phyloP scores from a whole-genome alignment of 163 green algal species.

The Scenedesmus sp. region DNA sequence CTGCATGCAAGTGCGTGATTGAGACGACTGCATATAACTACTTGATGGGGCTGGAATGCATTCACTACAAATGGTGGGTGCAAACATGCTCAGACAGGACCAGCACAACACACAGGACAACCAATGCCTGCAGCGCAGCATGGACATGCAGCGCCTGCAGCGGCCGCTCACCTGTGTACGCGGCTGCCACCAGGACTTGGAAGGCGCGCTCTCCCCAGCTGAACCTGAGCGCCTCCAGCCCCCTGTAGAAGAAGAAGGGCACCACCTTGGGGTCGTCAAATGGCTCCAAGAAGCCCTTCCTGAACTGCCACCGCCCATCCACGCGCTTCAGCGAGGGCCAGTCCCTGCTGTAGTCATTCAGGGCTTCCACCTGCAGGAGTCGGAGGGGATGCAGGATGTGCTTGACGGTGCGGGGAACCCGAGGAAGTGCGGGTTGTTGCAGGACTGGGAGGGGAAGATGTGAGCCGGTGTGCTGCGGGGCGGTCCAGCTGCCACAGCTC shows the following conservation, averaged over 20 bases:
- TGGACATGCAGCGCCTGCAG: not conserved
- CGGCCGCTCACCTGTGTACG: slow-evolving; percentile 29
- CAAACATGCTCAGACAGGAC: not conserved
- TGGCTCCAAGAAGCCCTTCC: slow-evolving; percentile 54
- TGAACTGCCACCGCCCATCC: slow-evolving; percentile 42
- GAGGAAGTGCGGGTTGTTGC: too few species aligned
- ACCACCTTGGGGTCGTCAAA: slow-evolving; percentile 56
- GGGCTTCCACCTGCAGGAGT: slow-evolving; percentile 26
- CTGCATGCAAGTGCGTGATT: too few species aligned
- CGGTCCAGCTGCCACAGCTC: too few species aligned
- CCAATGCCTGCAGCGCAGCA: too few species aligned
- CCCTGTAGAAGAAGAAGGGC: slow-evolving; percentile 58
- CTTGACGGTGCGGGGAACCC: too few species aligned
- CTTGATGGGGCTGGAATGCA: too few species aligned
- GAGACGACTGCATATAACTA: not conserved
- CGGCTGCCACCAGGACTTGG: slow-evolving; percentile 54
- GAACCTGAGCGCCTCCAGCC: slow-evolving; percentile 58
- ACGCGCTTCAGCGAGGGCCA: slow-evolving; percentile 45
- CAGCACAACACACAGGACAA: not conserved
- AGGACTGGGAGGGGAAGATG: too few species aligned
- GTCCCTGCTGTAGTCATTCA: slow-evolving; percentile 57
- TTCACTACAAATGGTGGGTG: not conserved
- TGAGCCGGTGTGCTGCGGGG: too few species aligned
- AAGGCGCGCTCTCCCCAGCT: slow-evolving; percentile 44
- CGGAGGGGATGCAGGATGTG: too few species aligned